Percentiles rank a stretch among this genome's conserved stretches.
Conservation (phyloP, 106 monocot genomes). For the Dendrobium nobile region DNA sequence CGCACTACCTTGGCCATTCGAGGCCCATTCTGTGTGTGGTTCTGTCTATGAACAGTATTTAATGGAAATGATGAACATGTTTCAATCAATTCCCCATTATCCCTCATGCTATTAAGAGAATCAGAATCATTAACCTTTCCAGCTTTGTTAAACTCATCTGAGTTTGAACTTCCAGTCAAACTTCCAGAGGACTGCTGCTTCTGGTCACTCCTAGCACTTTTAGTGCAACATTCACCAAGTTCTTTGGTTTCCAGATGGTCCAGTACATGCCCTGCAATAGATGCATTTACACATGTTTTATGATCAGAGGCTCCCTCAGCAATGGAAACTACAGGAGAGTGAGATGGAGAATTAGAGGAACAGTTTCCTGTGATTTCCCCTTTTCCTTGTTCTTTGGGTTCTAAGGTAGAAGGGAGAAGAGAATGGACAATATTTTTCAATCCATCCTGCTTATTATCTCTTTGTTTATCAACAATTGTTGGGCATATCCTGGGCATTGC, state of each 20-base stretch:
- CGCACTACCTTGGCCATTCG: constrained; percentile 64
- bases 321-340: neutral
- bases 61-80: constrained; percentile 17
- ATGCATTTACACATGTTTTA: neutral
- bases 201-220: constrained; percentile 1
- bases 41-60: constrained; percentile 22
- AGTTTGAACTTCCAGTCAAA: constrained; percentile 11
- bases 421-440: neutral
- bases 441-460: constrained; percentile 12
- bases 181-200: constrained; percentile 6
- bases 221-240: constrained; percentile 5
- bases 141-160: constrained; percentile 18
- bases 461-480: constrained; percentile 30
- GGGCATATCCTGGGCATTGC: constrained; percentile 31
- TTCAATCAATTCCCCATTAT: constrained; percentile 21
- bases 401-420: neutral
- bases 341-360: constrained; percentile 8
- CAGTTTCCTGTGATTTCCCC: neutral
- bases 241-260: constrained; percentile 18
- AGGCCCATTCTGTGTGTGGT: constrained; percentile 48
- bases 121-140: constrained; percentile 7
- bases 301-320: constrained; percentile 5
- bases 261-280: constrained; percentile 7
- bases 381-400: constrained; percentile 14
- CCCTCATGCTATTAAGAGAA: neutral